These are phyloP conservation scores for Atkinsonella hypoxylon DNA, from an alignment of 2,329 filamentous ascomycete species.

Conservation along the genomic window DNA sequence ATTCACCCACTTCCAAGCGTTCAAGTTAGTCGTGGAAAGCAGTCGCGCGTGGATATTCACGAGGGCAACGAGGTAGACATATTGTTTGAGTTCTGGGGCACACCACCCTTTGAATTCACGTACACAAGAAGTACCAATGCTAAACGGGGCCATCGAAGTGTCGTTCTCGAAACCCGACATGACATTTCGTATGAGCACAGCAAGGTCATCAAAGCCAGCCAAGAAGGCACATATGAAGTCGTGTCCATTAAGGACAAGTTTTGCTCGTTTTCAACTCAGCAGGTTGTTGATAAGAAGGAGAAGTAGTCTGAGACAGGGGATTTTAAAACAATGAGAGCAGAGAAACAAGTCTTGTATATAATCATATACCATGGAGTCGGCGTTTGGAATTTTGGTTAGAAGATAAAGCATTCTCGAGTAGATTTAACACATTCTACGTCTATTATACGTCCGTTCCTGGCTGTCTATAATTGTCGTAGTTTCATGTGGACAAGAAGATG, in stretches of 20 bases:
- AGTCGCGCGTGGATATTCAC: constrained; percentile 81
- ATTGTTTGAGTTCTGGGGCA: constrained; percentile 88
- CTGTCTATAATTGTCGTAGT: background rate
- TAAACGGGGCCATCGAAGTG: constrained; percentile 63
- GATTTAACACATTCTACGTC: background rate
- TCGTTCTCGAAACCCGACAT: constrained; percentile 81
- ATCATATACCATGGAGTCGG: constrained; percentile 13
- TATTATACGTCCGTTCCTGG: too few species aligned
- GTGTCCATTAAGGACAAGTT: constrained; percentile 89
- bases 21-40: constrained; percentile 72
- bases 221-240: constrained; percentile 96
- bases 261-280: constrained; percentile 75
- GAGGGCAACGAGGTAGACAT: constrained; percentile 93
- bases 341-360: constrained; percentile 22
- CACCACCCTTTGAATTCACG: constrained; percentile 94
- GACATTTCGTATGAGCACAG: constrained; percentile 72
- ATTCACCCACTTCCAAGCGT: constrained; percentile 92
- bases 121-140: constrained; percentile 86
- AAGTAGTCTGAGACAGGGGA: background rate
- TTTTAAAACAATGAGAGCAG: background rate
- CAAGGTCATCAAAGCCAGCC: constrained; percentile 72
- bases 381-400: constrained; percentile 10
- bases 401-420: background rate
- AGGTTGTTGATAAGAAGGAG: constrained; percentile 35
- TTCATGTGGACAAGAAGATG: too few species aligned